A percentile compares a stretch with the other conserved stretches of the same genome.
phyloP scores from a whole-genome alignment of 1,139 yeast species.

The Scheffersomyces insectosa region DNA sequence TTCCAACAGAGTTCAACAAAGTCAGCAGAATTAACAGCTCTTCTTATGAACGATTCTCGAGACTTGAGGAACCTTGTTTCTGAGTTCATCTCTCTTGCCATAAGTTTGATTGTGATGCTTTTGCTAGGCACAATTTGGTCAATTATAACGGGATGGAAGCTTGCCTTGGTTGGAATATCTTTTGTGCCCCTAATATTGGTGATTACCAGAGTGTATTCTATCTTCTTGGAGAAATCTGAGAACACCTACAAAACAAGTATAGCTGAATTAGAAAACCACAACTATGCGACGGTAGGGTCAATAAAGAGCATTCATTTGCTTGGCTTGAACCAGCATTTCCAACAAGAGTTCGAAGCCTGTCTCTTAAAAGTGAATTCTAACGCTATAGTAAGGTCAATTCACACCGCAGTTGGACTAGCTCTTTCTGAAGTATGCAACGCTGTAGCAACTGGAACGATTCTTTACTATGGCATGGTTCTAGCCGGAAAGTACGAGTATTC shows the following conservation, averaged over 20 bases:
- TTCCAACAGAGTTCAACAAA: slow-evolving; percentile 39
- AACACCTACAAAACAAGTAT: slow-evolving; percentile 57
- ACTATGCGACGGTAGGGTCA: slow-evolving; percentile 60
- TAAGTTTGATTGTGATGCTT: slow-evolving; percentile 56
- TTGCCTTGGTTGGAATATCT: slow-evolving; percentile 77
- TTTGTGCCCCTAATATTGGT: slow-evolving; percentile 63
- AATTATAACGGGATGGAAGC: slow-evolving; percentile 77
- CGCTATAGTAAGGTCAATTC: slow-evolving; percentile 52
- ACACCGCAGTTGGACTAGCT: slow-evolving; percentile 66
- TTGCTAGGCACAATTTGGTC: slow-evolving; percentile 76
- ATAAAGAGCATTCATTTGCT: slow-evolving; percentile 64
- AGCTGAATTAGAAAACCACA: slow-evolving; percentile 52
- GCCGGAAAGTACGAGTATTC: slow-evolving; percentile 59
- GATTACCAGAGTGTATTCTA: slow-evolving; percentile 54
- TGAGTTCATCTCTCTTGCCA: slow-evolving; percentile 55
- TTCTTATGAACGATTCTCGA: slow-evolving; percentile 77
- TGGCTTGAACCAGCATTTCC: slow-evolving; percentile 52
- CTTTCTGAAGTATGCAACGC: slow-evolving; percentile 53
- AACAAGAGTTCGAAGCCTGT: slow-evolving; percentile 27
- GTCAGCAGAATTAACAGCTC: slow-evolving; percentile 62
- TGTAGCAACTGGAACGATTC: slow-evolving; percentile 65
- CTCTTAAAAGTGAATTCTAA: slow-evolving; percentile 26
- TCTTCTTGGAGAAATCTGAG: slow-evolving; percentile 55
- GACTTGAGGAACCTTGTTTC: slow-evolving; percentile 69
- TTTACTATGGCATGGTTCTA: slow-evolving; percentile 75